Base-by-base conservation (phyloP, 169 alveolate species). In the Plasmodium berghei region DNA sequence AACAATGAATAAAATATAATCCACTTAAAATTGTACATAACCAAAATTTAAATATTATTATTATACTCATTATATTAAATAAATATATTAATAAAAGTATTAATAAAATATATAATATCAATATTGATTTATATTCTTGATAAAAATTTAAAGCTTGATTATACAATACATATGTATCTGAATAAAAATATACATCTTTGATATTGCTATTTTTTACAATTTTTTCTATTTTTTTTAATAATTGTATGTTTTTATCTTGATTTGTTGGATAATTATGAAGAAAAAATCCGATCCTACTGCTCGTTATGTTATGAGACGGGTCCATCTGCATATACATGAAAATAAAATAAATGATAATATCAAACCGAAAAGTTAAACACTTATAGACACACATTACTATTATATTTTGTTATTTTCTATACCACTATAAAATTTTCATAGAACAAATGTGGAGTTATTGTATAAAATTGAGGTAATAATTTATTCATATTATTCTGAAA, bases 121-220 rank as follows among this genome's bases (percentile, higher is more conserved):
- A 8, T 55, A 54, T 45, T 14, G 18, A 3, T 83, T 67, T 52
- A 61, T 48, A 83, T 69, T 83, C 90, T 14, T 46, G 22, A 8
- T 40, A 24, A 67, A 83, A 83, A 14, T 46, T 45, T 54, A 59
- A 12, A 16, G 77, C 90, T 67, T 83, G 90, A 4, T 83, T 49
- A 28, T 67, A 83, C n/a, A 83, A 45, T 6, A 52, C 69, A n/a
- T 67, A 83, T 3, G 72, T 42, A 40, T 83, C 90, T 45, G 90
- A 83, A 22, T 67, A 83, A 67, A 83, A 67, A 54, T 83, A 83
- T 9, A 24, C 42, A 83, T 69, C 45, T 28, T 83, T 69, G 10
- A 83, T 55, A 61, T 67, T 55, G 52, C 85, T 67, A 12, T 48
- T 83, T 83, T 83, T 58, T n/a, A 83, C 9, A 42, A 83, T 55